Evolutionary conservation across 768 basidiomycete species (phyloP), one percentile per base, ranked within the genome.

Genomic region (Termitomyces eurrhizus): DNA sequence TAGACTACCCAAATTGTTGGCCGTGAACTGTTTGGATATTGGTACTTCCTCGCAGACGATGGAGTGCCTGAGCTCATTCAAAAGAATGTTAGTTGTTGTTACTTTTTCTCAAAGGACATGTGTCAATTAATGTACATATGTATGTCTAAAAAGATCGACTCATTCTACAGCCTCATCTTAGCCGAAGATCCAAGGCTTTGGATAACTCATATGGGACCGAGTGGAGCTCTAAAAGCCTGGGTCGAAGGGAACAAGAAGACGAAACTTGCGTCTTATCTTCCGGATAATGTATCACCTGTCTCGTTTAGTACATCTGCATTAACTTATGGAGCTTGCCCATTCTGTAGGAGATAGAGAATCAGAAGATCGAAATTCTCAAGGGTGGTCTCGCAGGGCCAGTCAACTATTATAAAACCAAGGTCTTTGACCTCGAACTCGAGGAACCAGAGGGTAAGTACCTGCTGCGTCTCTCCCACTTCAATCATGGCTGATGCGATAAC

Each of bases 11-110:
- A 67, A 33, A 11, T 57, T 0, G 44, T 64, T 35, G 78, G 76
- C 0, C 70, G 66, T 32, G 75, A 77, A n/a, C 46, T 66, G 1
- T 58, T 67, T 32, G 77, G 76, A 7, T 77, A 78, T 62, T 75
- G 73, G 74, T 56, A 57, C 9, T 79, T 78, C 64, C 72, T 80
- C 54, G 51, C 72, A 2, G 67, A 70, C n/a, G 69, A 75, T 0
- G 75, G 69, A 9, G 72, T 77, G 0, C 65, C 66, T 5, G 59
- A 67, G 9, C 36, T 79, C 0, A 70, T 80, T 35, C 73, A 77
- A 58, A 67, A 74, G 12, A 69, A 79, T 65, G 79, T 79, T 24
- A 6, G 39, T n/a, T 42, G 11, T 18, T 21, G 50, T 54, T 8
- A 35, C 33, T 52, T 6, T 29, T 58, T 7, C 21, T 46, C 36